Percentiles rank a stretch among this genome's conserved stretches.
phyloP scores from a whole-genome alignment of 164 flowering plant species.

The Echeveria elegans region DNA sequence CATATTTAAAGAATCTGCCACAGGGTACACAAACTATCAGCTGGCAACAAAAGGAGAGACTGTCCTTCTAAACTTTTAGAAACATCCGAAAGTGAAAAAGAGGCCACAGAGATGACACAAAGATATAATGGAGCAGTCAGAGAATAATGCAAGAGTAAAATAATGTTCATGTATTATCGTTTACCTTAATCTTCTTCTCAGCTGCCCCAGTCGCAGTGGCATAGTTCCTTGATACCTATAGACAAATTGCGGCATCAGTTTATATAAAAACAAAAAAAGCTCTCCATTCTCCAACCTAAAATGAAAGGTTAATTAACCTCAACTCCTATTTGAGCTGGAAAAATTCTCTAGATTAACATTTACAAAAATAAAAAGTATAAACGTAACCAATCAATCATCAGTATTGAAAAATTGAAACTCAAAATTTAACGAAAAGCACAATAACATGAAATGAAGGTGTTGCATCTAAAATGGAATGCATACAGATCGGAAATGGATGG shows the following conservation, averaged over 20 bases:
- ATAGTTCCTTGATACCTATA: slow-evolving; percentile 33
- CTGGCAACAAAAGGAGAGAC: neutral
- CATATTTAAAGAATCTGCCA: neutral
- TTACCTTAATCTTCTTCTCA: slow-evolving; percentile 41
- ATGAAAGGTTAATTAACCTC: too few relatives aligned
- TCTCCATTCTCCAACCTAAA: too few relatives aligned
- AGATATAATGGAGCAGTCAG: too few relatives aligned
- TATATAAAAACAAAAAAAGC: neutral
- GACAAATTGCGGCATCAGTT: neutral
- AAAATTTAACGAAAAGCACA: too few relatives aligned
- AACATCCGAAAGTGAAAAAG: neutral
- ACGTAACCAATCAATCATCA: too few relatives aligned
- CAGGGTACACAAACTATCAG: neutral
- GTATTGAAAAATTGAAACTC: neutral
- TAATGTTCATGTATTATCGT: neutral
- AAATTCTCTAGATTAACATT: too few relatives aligned
- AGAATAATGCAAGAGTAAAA: neutral
- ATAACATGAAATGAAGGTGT: too few relatives aligned
- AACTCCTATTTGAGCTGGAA: too few relatives aligned
- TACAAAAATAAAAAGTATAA: too few relatives aligned
- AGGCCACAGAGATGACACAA: neutral
- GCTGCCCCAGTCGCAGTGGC: slow-evolving; percentile 24
- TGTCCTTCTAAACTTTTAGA: neutral
- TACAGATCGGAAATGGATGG: neutral
- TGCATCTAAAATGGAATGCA: neutral